Base-by-base conservation (phyloP, 1,139 yeast genomes). In the Taphrina confusa region DNA sequence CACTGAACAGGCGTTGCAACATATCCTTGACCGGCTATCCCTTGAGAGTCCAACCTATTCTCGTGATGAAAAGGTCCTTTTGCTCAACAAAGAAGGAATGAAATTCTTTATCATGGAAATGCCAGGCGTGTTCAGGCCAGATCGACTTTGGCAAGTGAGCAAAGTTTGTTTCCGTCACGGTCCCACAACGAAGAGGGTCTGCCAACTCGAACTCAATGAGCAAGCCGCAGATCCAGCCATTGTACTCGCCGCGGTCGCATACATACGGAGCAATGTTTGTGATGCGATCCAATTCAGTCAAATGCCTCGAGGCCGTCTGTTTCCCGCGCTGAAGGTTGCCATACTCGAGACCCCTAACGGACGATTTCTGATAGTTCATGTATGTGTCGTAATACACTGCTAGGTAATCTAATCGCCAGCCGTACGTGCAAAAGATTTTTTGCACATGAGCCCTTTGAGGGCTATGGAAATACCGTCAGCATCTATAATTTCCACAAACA, bases 11-110 rank as follows among this genome's bases (percentile, higher is more conserved):
- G n/a, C n/a, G n/a, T n/a, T n/a, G n/a, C n/a, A n/a, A n/a, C n/a
- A n/a, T n/a, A n/a, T n/a, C n/a, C n/a, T n/a, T n/a, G n/a, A n/a
- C n/a, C n/a, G n/a, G n/a, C n/a, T n/a, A n/a, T n/a, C n/a, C n/a
- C n/a, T n/a, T n/a, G n/a, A n/a, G n/a, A n/a, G n/a, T n/a, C n/a
- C n/a, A n/a, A n/a, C n/a, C n/a, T n/a, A n/a, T n/a, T n/a, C n/a
- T n/a, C n/a, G n/a, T n/a, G n/a, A n/a, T n/a, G n/a, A n/a, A n/a
- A n/a, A n/a, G n/a, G n/a, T n/a, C n/a, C n/a, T n/a, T n/a, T n/a
- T n/a, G n/a, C n/a, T n/a, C n/a, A n/a, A n/a, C n/a, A n/a, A 33
- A 36, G 40, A 36, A 36, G 40, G 23, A 18, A 12, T 36, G 40
- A 25, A 36, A 36, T 12, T 36, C 20, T n/a, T 25, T 22, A n/a